These are phyloP conservation scores for Dicorynia guianensis DNA, from an alignment of 306 rosid genomes.

Conservation along the genomic window DNA sequence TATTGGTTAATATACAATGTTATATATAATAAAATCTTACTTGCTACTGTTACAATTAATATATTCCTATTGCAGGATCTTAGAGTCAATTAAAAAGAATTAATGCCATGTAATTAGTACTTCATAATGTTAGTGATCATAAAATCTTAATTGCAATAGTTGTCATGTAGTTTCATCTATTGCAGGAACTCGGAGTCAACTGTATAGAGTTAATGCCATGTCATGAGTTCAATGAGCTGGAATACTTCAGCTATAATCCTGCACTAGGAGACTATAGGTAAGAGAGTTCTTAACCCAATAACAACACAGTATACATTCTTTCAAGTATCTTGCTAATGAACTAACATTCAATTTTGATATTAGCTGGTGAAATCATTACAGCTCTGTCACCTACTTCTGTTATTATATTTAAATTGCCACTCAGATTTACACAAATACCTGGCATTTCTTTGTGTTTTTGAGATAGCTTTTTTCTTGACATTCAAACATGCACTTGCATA, in stretches of 20 bases:
- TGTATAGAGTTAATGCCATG: conserved; percentile 97
- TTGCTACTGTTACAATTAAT: too few species aligned
- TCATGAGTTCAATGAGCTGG: conserved; percentile 96
- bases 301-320: conserved; percentile 4
- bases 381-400: conserved; percentile 25
- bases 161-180: conserved; percentile 47
- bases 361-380: conserved; percentile 29
- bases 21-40: too few species aligned
- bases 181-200: conserved; percentile 94
- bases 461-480: conserved; percentile 12
- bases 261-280: conserved; percentile 80
- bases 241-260: conserved; percentile 82
- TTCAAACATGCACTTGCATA: conserved; percentile 19
- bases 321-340: background rate
- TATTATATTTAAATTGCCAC: conserved; percentile 11
- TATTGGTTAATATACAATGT: background rate
- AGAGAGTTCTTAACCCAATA: conserved; percentile 28
- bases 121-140: conserved; percentile 6
- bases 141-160: conserved; percentile 15
- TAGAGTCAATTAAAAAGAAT: too few species aligned
- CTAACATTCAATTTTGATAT: conserved; percentile 1
- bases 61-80: too few species aligned
- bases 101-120: too few species aligned
- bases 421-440: conserved; percentile 15
- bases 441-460: conserved; percentile 12